Evolutionary conservation across 257 asterid species (phyloP), one percentile per base, ranked within the genome.

Genomic region (Solanum habrochaites): DNA sequence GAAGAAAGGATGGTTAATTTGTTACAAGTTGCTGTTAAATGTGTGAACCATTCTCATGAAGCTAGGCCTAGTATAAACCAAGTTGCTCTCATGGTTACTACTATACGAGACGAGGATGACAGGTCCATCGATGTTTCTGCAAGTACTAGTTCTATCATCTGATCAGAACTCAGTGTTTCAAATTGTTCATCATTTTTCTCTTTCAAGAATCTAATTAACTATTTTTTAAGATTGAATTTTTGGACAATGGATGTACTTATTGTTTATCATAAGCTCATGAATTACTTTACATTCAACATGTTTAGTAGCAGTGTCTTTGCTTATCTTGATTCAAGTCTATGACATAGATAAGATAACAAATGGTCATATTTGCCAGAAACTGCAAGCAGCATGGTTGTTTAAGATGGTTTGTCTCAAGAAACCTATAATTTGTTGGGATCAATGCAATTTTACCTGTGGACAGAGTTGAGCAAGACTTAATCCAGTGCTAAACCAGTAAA

Each of bases 1-100:
- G 98, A 96, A 88, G 98, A 91, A 89, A 90, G 94, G 88, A 90
- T 96, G 96, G 94, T 95, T 32, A 91, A 88, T 69, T 75, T 93
- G 90, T 86, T 94, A 25, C 96, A 92, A 80, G 89, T 96, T 11
- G 98, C 97, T 7, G 88, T 94, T 11, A 94, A 85, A 88, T 94
- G 98, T 6, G 93, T 92, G 13, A 87, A 87, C 35, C 90, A 89
- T 69, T 85, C 94, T 1, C 87, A 83, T 0, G 89, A 89, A 42
- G 89, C 90, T 0, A 90, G 98, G 87, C 98, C 99, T 10, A 87
- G 64, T 83, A 92, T 94, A 88, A 88, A 71, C 69, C 89, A 94
- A 80, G 93, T 94, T 69, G 96, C 98, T 9, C 27, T 42, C 13
- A 90, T 87, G 93, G 83, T 94, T 31, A 88, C 70, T 12, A 86